Evolutionary conservation across 2,329 filamentous ascomycete genomes (phyloP).

Genomic region (Gliomastix tumulicola): DNA sequence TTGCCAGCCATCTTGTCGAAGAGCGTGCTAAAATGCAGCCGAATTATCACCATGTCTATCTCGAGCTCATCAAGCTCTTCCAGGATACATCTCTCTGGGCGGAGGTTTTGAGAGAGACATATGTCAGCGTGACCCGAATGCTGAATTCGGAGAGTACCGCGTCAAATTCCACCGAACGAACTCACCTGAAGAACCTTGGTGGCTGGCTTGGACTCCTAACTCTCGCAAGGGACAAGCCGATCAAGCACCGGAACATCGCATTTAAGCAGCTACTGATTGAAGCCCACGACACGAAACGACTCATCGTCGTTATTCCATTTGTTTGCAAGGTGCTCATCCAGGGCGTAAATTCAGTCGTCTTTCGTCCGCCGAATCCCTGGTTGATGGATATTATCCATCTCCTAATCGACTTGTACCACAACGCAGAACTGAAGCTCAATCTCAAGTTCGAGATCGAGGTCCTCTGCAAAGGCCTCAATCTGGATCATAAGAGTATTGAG

Average conservation of each 20-base stretch:
- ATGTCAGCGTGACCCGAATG: conserved; percentile 76
- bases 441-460: conserved; percentile 99
- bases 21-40: conserved; percentile 95
- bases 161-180: conserved; percentile 75
- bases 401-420: conserved; percentile 88
- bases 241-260: conserved; percentile 93
- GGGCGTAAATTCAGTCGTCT: conserved; percentile 77
- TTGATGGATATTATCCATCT: conserved; percentile 91
- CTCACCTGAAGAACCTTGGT: conserved; percentile 87
- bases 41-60: conserved; percentile 90
- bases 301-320: conserved; percentile 91
- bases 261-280: conserved; percentile 95
- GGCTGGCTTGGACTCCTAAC: conserved; percentile 91
- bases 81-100: conserved; percentile 73
- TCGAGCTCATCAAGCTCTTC: conserved; percentile 81
- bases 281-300: conserved; percentile 83
- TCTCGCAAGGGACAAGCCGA: conserved; percentile 86
- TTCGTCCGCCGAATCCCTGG: conserved; percentile 95
- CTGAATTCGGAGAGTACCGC: conserved; percentile 86
- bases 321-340: conserved; percentile 93
- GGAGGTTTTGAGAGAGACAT: conserved; percentile 90
- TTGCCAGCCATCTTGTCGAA: conserved; percentile 89
- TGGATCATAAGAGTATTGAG: conserved; percentile 90
- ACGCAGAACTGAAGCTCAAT: conserved; percentile 89
- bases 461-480: conserved; percentile 80